A percentile compares a stretch with the other conserved stretches of the same genome.
phyloP scores from a whole-genome alignment of 495 filamentous ascomycete species.

The Penicillium canariense region DNA sequence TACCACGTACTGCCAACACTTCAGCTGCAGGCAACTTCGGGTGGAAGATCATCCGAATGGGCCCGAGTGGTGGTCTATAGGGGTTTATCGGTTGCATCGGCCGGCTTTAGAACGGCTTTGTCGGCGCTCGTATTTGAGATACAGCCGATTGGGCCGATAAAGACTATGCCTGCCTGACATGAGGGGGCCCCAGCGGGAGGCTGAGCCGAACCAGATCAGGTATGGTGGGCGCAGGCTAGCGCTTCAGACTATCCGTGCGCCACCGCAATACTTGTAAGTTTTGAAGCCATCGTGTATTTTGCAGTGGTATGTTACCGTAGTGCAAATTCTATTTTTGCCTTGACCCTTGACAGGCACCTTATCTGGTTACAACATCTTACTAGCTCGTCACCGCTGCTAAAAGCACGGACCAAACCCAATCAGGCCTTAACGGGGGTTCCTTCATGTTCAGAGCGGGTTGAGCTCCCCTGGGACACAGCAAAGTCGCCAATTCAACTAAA shows the following conservation, averaged over 20 bases:
- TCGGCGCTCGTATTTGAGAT: background rate
- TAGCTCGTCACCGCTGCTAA: background rate
- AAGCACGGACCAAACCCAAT: background rate
- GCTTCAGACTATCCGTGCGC: background rate
- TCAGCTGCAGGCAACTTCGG: background rate
- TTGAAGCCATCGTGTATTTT: background rate
- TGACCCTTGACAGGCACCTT: background rate
- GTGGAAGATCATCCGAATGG: background rate
- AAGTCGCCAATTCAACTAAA: too few relatives aligned
- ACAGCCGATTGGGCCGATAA: slow-evolving; percentile 18
- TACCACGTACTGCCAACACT: background rate
- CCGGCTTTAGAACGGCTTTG: background rate
- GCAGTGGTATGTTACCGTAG: background rate
- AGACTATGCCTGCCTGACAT: slow-evolving; percentile 7
- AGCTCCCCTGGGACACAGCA: too few relatives aligned
- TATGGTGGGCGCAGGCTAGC: background rate
- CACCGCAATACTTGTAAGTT: background rate
- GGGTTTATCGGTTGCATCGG: background rate
- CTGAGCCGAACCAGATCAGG: background rate
- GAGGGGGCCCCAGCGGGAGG: background rate
- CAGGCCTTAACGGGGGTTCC: background rate
- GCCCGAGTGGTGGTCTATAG: background rate
- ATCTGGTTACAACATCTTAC: slow-evolving; percentile 2
- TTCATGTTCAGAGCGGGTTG: background rate
- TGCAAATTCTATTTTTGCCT: background rate